These are phyloP conservation scores for Trichoderma virens DNA, from an alignment of 495 filamentous ascomycete genomes.

Conservation along the genomic window DNA sequence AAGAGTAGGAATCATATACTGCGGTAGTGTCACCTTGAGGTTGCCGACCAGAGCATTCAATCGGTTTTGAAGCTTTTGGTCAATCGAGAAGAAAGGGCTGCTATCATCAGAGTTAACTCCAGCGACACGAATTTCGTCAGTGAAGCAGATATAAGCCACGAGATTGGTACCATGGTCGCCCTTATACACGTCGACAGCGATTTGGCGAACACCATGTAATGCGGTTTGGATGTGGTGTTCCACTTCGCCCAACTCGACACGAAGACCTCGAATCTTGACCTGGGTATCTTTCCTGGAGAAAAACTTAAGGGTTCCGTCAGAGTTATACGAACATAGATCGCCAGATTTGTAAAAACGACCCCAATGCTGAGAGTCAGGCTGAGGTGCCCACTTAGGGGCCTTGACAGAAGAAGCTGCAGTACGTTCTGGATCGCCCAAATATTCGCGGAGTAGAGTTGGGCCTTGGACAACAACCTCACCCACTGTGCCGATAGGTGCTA, in stretches of 20 bases:
- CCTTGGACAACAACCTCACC: conserved; percentile 49
- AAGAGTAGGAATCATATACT: conserved; percentile 17
- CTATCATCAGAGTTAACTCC: neutral
- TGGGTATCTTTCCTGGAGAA: conserved; percentile 42
- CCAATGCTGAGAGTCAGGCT: conserved; percentile 25
- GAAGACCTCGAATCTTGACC: conserved; percentile 1
- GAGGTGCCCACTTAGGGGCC: neutral
- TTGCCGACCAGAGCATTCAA: neutral
- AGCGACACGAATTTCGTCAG: neutral
- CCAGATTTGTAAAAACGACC: conserved; percentile 18
- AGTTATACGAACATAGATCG: conserved; percentile 28
- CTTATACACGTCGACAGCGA: conserved; percentile 37
- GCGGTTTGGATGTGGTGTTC: neutral
- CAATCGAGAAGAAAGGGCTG: neutral
- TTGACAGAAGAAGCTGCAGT: conserved; percentile 12
- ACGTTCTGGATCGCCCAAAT: conserved; percentile 17
- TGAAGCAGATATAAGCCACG: conserved; percentile 7
- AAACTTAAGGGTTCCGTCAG: conserved; percentile 36
- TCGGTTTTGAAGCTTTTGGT: neutral
- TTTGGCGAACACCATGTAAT: conserved; percentile 21
- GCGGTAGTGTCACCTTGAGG: conserved; percentile 11
- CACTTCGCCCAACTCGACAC: conserved; percentile 3
- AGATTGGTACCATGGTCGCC: neutral
- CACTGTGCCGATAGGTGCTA: conserved; percentile 37
- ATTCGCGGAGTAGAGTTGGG: conserved; percentile 36